phyloP scores from a whole-genome alignment of 352 stramenopile genomes.

The Pythium dissimile region DNA sequence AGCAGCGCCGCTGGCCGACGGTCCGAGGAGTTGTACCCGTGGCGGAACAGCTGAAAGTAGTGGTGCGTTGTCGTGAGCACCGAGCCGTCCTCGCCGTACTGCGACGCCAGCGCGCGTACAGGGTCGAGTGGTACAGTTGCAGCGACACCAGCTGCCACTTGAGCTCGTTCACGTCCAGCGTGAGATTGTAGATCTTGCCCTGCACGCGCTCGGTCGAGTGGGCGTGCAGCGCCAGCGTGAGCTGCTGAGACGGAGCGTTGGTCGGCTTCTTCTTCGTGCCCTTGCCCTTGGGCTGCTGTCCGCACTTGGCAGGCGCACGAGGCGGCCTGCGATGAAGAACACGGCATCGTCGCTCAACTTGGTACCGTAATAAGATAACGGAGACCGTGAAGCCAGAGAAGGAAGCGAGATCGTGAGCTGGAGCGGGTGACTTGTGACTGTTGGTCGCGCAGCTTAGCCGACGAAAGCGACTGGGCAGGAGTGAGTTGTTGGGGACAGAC shows the following conservation, averaged over 20 bases:
- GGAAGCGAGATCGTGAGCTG: no score
- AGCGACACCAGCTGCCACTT: not conserved
- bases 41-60: not conserved
- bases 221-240: not conserved
- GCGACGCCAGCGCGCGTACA: not conserved
- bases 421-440: no score
- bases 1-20: not conserved
- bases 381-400: no score
- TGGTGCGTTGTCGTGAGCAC: not conserved
- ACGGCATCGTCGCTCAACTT: no score
- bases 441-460: no score
- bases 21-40: not conserved
- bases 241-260: not conserved
- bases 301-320: no score
- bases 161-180: conserved; percentile 9
- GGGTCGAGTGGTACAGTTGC: not conserved
- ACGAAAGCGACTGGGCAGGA: no score
- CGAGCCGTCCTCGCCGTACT: not conserved
- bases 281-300: not conserved
- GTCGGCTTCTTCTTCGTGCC: not conserved
- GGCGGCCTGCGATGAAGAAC: no score
- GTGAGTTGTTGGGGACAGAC: no score
- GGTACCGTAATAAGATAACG: no score
- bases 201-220: conserved; percentile 5
- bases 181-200: conserved; percentile 12